Conservation (phyloP, 305 asterid genomes). For the Solanum hybrid region DNA sequence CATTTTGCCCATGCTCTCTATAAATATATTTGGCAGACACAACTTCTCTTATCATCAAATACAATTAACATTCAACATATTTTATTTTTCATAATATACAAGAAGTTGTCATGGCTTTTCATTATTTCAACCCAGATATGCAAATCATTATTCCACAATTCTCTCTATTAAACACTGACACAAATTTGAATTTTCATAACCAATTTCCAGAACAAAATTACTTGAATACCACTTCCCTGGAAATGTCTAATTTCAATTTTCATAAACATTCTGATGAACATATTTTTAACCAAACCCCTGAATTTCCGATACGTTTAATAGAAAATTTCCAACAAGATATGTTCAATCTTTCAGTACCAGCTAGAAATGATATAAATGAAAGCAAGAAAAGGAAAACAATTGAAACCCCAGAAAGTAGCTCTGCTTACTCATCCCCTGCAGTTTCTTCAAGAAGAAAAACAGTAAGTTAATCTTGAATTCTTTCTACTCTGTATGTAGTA, state of each 20-base stretch:
- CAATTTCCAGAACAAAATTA: background rate
- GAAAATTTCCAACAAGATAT: background rate
- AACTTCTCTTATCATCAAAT: background rate
- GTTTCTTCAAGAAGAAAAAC: slow-evolving; percentile 16
- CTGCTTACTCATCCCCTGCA: slow-evolving; percentile 39
- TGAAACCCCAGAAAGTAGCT: slow-evolving; percentile 1
- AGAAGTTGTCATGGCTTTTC: background rate
- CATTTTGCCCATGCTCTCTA: background rate
- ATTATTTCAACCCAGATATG: background rate
- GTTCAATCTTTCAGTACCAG: background rate
- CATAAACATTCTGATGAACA: background rate
- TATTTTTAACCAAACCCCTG: background rate
- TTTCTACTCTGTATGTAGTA: background rate
- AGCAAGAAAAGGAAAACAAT: slow-evolving; percentile 43
- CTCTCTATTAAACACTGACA: background rate
- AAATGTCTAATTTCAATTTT: background rate
- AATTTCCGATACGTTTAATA: background rate
- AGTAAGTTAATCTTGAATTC: slow-evolving; percentile 18
- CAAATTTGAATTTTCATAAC: background rate
- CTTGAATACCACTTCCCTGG: background rate
- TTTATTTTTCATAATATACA: background rate
- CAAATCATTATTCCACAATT: background rate
- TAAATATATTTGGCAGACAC: background rate
- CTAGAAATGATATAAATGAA: slow-evolving; percentile 6
- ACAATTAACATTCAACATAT: background rate